These are phyloP conservation scores for Xylaria sp. DNA, from an alignment of 2,329 filamentous ascomycete species.

Conservation along the genomic window DNA sequence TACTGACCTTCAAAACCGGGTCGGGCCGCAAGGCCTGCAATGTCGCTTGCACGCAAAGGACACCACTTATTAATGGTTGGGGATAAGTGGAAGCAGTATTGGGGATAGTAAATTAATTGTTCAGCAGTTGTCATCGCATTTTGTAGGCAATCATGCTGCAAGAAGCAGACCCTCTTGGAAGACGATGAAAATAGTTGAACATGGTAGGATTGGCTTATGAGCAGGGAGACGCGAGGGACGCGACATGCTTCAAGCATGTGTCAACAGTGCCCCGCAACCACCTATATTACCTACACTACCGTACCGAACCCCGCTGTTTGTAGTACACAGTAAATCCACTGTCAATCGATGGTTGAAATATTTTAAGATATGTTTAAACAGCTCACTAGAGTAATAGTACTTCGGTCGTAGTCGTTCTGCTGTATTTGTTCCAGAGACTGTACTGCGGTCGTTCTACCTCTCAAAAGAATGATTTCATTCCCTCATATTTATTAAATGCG, in stretches of 20 bases:
- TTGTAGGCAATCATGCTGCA: constrained; percentile 37
- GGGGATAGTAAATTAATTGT: constrained; percentile 60
- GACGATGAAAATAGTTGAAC: constrained; percentile 29
- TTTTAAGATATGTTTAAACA: too few relatives aligned
- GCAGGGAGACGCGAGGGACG: constrained; percentile 12
- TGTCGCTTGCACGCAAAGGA: constrained; percentile 63
- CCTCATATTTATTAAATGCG: too few relatives aligned
- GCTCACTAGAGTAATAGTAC: too few relatives aligned
- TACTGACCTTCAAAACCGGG: constrained; percentile 65
- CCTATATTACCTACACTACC: neutral
- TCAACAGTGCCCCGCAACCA: constrained; percentile 24
- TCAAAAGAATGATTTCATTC: too few relatives aligned
- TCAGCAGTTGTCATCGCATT: constrained; percentile 59
- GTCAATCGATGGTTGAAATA: too few relatives aligned
- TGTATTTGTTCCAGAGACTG: too few relatives aligned
- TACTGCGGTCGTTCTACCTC: too few relatives aligned
- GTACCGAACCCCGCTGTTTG: too few relatives aligned
- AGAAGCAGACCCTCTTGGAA: constrained; percentile 32
- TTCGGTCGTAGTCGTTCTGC: too few relatives aligned
- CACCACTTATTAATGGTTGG: constrained; percentile 71
- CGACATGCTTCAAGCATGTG: constrained; percentile 29
- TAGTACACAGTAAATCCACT: too few relatives aligned
- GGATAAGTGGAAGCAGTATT: constrained; percentile 72
- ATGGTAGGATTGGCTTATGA: constrained; percentile 6
- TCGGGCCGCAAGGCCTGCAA: constrained; percentile 60